These are phyloP conservation scores for Allium cepa DNA, from an alignment of 106 monocot species.

Conservation along the genomic window DNA sequence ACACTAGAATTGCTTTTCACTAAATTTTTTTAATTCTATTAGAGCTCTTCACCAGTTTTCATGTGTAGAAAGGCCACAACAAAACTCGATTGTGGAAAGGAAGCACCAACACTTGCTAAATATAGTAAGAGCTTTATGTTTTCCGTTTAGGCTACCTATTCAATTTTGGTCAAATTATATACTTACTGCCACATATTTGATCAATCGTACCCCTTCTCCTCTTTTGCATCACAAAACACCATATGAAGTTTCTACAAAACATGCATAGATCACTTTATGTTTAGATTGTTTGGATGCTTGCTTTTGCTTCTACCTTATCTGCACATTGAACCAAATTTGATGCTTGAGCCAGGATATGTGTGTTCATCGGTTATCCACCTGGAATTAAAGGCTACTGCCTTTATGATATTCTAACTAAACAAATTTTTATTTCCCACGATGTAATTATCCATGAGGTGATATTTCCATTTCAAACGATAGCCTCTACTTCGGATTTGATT, in stretches of 20 bases:
- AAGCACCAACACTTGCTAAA: background rate
- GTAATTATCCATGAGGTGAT: background rate
- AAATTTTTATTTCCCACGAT: background rate
- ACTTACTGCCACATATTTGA: background rate
- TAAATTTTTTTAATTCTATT: background rate
- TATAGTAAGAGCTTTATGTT: background rate
- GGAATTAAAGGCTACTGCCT: background rate
- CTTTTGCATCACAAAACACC: background rate
- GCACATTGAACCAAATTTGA: background rate
- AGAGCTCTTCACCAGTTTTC: background rate
- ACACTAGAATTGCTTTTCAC: background rate
- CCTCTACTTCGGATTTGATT: background rate
- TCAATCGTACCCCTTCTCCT: background rate
- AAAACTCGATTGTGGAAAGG: background rate
- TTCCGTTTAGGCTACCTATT: background rate
- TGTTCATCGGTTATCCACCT: background rate
- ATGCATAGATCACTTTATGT: background rate
- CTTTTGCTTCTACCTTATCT: background rate
- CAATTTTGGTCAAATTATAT: background rate
- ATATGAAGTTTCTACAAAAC: background rate
- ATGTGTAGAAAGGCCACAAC: background rate
- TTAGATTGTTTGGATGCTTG: background rate
- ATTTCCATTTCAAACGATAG: background rate
- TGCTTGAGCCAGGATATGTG: background rate
- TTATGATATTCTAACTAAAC: background rate